Conservation (phyloP, 306 rosid species). For the Lathyrus aphaca region DNA sequence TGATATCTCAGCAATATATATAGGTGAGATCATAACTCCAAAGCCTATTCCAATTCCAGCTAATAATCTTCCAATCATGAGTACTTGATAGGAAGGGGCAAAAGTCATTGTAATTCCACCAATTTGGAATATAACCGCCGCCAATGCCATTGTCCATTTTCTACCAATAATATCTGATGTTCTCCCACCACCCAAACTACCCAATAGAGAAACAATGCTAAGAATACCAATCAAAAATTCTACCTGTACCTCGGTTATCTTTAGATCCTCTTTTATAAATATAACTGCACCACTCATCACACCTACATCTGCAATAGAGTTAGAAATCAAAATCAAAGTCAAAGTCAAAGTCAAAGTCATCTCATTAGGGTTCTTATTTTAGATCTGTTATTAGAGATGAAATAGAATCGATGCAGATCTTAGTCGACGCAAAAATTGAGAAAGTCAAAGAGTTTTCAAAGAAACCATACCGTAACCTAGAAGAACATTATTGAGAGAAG, state of each 20-base stretch:
- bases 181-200: slow-evolving; percentile 90
- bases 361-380: neutral
- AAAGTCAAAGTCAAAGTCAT: slow-evolving; percentile 26
- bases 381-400: slow-evolving; percentile 29
- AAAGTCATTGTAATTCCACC: slow-evolving; percentile 81
- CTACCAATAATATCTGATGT: slow-evolving; percentile 85
- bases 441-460: slow-evolving; percentile 31
- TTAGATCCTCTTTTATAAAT: slow-evolving; percentile 86
- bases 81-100: slow-evolving; percentile 72
- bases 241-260: slow-evolving; percentile 73
- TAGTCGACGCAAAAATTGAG: slow-evolving; percentile 15
- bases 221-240: slow-evolving; percentile 85
- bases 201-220: slow-evolving; percentile 81
- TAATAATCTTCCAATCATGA: slow-evolving; percentile 69
- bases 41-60: slow-evolving; percentile 94
- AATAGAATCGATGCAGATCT: no score
- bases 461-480: slow-evolving; percentile 82
- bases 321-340: slow-evolving; percentile 25
- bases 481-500: slow-evolving; percentile 93
- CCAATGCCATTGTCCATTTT: slow-evolving; percentile 97
- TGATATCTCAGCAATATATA: slow-evolving; percentile 89
- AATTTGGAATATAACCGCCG: slow-evolving; percentile 71
- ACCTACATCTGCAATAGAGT: slow-evolving; percentile 73
- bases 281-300: slow-evolving; percentile 98
- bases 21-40: slow-evolving; percentile 87